phyloP scores from a whole-genome alignment of 768 basidiomycete species.

The Arthromyces matolae region DNA sequence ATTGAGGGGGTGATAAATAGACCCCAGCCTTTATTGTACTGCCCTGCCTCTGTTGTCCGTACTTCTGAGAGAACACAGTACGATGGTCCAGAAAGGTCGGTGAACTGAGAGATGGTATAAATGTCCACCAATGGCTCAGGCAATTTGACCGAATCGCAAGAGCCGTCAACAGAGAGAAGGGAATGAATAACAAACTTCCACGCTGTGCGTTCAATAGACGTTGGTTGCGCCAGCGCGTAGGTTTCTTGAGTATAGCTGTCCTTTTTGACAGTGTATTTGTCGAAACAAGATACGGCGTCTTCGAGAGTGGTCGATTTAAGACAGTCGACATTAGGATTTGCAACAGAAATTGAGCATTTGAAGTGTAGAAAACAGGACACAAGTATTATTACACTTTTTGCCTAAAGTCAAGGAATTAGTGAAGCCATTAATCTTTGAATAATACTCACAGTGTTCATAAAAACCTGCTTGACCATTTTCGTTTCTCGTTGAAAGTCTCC shows the following conservation, averaged over 20 bases:
- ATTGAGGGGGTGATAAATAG: slow-evolving; percentile 29
- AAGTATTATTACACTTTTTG: not conserved
- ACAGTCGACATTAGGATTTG: slow-evolving; percentile 6
- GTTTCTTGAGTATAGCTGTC: slow-evolving; percentile 25
- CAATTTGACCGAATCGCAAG: slow-evolving; percentile 27
- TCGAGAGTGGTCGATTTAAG: slow-evolving; percentile 7
- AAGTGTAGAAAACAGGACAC: not conserved
- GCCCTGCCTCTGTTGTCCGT: slow-evolving; percentile 2
- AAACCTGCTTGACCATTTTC: no score
- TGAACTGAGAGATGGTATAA: slow-evolving; percentile 26
- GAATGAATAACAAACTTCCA: slow-evolving; percentile 26
- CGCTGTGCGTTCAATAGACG: slow-evolving; percentile 18
- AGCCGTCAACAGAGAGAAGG: slow-evolving; percentile 27
- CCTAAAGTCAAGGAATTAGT: no score
- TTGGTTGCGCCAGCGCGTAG: slow-evolving; percentile 33
- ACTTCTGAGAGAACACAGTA: slow-evolving; percentile 33
- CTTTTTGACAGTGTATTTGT: slow-evolving; percentile 27
- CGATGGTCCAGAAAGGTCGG: slow-evolving; percentile 18
- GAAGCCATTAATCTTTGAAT: no score
- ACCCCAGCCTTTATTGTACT: slow-evolving; percentile 34
- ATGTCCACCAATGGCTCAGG: slow-evolving; percentile 24
- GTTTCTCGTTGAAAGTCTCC: no score
- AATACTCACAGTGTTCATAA: no score
- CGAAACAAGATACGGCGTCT: slow-evolving; percentile 24
- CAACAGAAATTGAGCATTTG: not conserved